Conservation (phyloP, 2,329 filamentous ascomycete genomes). For the Diplocarpon mali region DNA sequence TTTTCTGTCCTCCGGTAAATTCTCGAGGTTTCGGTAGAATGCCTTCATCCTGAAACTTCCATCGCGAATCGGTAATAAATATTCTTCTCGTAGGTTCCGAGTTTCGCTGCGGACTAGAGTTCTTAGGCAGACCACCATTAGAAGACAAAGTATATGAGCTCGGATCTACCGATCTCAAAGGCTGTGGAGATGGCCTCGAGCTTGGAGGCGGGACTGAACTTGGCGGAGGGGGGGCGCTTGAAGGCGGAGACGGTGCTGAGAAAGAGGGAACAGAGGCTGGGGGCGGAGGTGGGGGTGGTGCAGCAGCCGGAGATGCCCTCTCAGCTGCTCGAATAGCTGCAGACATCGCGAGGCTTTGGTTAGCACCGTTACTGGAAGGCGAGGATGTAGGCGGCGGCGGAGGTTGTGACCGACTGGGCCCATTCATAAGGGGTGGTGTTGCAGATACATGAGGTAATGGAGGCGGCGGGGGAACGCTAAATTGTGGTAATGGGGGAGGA, state of each 20-base stretch:
- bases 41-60: conserved; percentile 76
- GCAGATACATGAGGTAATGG: conserved; percentile 22
- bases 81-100: conserved; percentile 33
- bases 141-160: conserved; percentile 62
- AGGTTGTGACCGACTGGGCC: conserved; percentile 13
- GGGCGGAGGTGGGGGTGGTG: conserved; percentile 32
- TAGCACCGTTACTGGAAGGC: conserved; percentile 23
- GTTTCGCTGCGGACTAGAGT: conserved; percentile 35
- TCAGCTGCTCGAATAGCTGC: conserved; percentile 35
- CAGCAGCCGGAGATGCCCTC: conserved; percentile 31
- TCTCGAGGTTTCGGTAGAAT: conserved; percentile 76
- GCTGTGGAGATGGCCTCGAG: conserved; percentile 30
- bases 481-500: conserved; percentile 20
- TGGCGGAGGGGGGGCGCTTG: conserved; percentile 31
- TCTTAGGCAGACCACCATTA: conserved; percentile 44
- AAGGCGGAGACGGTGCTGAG: conserved; percentile 29
- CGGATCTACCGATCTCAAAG: conserved; percentile 55
- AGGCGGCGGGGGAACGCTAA: conserved; percentile 24
- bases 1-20: conserved; percentile 62
- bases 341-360: conserved; percentile 33
- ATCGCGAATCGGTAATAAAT: conserved; percentile 66
- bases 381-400: conserved; percentile 28
- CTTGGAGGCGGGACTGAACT: conserved; percentile 27
- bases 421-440: conserved; percentile 20
- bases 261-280: conserved; percentile 27